Base-by-base conservation (phyloP, 768 basidiomycete species). In the Ramaria sp. region DNA sequence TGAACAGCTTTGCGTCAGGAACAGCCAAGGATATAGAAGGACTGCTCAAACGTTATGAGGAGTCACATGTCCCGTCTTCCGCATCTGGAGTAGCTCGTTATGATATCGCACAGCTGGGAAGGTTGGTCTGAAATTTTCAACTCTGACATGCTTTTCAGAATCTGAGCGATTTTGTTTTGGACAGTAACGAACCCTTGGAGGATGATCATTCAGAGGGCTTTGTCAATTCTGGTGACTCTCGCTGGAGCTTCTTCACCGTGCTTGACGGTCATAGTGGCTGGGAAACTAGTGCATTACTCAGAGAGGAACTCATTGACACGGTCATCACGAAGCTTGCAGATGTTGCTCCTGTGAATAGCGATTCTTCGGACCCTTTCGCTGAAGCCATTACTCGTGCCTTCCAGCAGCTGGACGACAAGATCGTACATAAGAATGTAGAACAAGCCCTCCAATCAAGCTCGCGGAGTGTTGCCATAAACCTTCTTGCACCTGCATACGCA, bases 321-420 rank as follows among this genome's bases (percentile, higher is more conserved):
- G 62, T 67, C 5, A 50, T 38, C 19, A 64, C 61, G 12, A 63
- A 52, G 33, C 34, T 52, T 52, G 17, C 33, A 52, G 20, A 56
- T 15, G 13, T 19, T 38, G 20, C 12, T 22, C 31, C 20, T 52
- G 33, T 1, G 24, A 39, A n/a, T 19, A 37, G 17, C 19, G n/a
- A 34, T 3, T 22, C 11, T 38, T n/a, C 19, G 10, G 51, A 52
- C 24, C 51, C 51, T 34, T 34, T 76, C 38, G 71, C 74, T 51
- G 58, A 60, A 2, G 64, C 69, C 12, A 66, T 78, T 55, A 71
- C 69, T 42, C 59, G 65, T 9, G 70, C 71, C 0, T 79, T 78
- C 63, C 51, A 64, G 7, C 57, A 59, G 4, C 58, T 78, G 15
- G 78, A 79, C 59, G 65, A 76, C 48, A 64, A 68, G n/a, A 67